Percentiles rank a stretch among this genome's conserved stretches.
Conservation (phyloP, 2,329 filamentous ascomycete genomes). For the Xylaria multiplex region DNA sequence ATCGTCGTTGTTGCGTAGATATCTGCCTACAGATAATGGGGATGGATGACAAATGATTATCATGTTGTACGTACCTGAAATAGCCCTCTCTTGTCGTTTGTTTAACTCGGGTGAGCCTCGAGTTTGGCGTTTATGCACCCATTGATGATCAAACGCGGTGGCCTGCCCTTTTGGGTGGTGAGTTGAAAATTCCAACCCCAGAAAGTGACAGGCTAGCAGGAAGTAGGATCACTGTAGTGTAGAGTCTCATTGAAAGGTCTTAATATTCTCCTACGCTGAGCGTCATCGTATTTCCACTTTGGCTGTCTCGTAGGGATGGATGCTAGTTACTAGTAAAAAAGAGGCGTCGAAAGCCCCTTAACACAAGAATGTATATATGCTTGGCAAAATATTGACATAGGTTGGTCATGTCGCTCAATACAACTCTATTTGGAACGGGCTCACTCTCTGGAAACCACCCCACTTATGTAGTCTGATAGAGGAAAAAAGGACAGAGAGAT, state of each 20-base stretch:
- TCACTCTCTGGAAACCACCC: background rate
- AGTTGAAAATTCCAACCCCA: constrained; percentile 24
- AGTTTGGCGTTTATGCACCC: constrained; percentile 49
- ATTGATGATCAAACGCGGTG: constrained; percentile 47
- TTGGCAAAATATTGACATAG: background rate
- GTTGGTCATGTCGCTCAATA: background rate
- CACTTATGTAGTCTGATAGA: background rate
- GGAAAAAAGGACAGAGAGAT: background rate
- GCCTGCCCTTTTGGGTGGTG: constrained; percentile 39
- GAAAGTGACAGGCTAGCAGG: constrained; percentile 33
- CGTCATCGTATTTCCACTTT: constrained; percentile 2
- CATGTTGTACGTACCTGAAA: background rate
- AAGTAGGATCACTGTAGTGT: constrained; percentile 19
- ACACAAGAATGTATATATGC: background rate
- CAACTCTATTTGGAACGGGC: background rate
- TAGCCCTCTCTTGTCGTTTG: constrained; percentile 9
- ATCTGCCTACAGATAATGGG: background rate
- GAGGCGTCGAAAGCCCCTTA: constrained; percentile 20
- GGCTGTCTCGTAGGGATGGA: background rate
- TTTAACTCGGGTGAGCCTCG: constrained; percentile 30
- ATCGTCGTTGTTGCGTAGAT: constrained; percentile 1
- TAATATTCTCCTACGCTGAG: constrained; percentile 28
- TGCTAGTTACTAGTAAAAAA: constrained; percentile 2
- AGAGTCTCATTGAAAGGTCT: constrained; percentile 23
- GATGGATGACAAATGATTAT: background rate